Conservation (phyloP, 169 alveolate genomes). For the Pseudocohnilembus persalinus region DNA sequence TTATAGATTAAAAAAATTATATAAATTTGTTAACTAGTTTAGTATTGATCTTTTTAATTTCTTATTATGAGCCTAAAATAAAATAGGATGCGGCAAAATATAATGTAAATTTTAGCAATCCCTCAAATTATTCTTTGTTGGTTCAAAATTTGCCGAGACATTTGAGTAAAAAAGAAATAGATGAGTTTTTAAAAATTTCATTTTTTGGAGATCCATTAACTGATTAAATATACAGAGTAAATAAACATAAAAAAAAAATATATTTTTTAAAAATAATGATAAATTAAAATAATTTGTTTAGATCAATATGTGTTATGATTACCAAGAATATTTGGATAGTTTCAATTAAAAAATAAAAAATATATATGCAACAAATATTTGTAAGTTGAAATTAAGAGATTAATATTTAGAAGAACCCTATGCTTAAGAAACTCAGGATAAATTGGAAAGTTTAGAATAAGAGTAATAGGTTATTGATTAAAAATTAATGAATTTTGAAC, state of each 20-base stretch:
- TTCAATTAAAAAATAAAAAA: no score
- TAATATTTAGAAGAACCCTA: not conserved
- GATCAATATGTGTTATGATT: not conserved
- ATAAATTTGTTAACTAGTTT: not conserved
- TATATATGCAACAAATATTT: no score
- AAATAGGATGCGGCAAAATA: not conserved
- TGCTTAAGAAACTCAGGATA: not conserved
- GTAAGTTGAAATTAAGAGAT: not conserved
- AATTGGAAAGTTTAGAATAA: not conserved
- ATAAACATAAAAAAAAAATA: no score
- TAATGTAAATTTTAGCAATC: not conserved
- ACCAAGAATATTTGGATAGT: not conserved
- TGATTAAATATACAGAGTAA: not conserved
- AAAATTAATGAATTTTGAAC: not conserved
- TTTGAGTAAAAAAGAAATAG: not conserved
- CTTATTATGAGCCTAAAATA: not conserved
- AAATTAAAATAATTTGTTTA: no score
- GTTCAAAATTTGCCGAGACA: not conserved
- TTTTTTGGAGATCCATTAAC: not conserved
- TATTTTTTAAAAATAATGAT: no score
- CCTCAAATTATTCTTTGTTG: not conserved
- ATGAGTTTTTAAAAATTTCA: no score
- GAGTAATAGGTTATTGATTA: not conserved
- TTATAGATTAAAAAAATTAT: no score
- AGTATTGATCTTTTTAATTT: no score